phyloP scores from a whole-genome alignment of 805 yeast species.

The Candida stauntonica region DNA sequence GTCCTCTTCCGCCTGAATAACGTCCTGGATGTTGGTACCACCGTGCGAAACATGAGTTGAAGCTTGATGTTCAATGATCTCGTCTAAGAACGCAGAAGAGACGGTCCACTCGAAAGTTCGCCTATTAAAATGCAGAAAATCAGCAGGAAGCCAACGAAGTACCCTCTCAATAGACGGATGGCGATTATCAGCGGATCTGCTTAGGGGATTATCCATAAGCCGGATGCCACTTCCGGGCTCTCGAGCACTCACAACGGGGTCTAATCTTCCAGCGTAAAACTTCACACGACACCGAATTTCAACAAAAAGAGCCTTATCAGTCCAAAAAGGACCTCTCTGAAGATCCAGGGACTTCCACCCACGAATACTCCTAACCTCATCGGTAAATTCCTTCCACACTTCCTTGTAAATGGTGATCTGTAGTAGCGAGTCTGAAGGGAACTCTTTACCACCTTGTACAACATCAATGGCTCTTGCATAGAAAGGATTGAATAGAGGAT shows the following conservation, averaged over 20 bases:
- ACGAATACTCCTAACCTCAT: not conserved
- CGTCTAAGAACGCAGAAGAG: not conserved
- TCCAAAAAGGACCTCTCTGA: not conserved
- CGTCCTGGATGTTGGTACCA: not conserved
- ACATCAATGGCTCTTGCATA: too few species aligned
- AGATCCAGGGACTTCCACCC: not conserved
- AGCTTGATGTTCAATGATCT: too few species aligned
- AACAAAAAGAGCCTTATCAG: constrained; percentile 3
- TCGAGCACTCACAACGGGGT: constrained; percentile 1
- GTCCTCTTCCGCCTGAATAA: not conserved
- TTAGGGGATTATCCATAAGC: not conserved
- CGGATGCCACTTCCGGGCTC: constrained; percentile 1
- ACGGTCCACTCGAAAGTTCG: not conserved
- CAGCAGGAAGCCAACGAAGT: not conserved
- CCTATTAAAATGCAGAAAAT: not conserved
- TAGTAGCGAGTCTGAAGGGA: constrained; percentile 2
- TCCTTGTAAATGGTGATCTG: constrained; percentile 1
- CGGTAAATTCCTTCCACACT: constrained; percentile 2
- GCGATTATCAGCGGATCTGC: not conserved
- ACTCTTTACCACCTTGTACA: not conserved
- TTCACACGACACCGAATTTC: constrained; percentile 7
- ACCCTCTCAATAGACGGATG: not conserved
- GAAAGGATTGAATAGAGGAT: constrained; percentile 1
- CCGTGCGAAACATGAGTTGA: too few species aligned
- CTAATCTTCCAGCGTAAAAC: not conserved